A percentile compares a stretch with the other conserved stretches of the same genome.
Conservation (phyloP, 129 eudicot species). For the Escallonia rubra region DNA sequence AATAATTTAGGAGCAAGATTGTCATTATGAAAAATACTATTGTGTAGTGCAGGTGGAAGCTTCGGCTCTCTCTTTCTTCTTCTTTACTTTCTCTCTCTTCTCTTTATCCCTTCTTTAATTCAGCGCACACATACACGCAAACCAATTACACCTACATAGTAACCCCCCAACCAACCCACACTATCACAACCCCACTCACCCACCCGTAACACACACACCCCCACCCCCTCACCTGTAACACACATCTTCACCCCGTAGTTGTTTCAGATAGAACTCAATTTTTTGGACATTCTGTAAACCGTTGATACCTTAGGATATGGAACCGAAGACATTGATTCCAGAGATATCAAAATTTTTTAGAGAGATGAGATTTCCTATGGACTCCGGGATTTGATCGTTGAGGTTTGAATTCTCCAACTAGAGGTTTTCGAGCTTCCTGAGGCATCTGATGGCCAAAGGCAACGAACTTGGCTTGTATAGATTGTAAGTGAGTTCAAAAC, state of each 20-base stretch:
- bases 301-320: slow-evolving; percentile 47
- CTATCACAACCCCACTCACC: no score
- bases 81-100: no score
- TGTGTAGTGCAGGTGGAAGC: no score
- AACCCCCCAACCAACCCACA: no score
- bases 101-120: no score
- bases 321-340: slow-evolving; percentile 39
- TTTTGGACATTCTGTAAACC: slow-evolving; percentile 19
- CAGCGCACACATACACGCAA: no score
- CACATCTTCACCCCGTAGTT: slow-evolving; percentile 42
- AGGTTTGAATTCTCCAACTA: slow-evolving; percentile 24
- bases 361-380: slow-evolving; percentile 42
- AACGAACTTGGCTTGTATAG: slow-evolving; percentile 34
- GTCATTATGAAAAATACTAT: no score
- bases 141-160: no score
- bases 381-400: slow-evolving; percentile 52
- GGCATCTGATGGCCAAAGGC: slow-evolving; percentile 50
- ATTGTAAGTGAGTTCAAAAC: slow-evolving; percentile 40
- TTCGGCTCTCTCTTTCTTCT: no score
- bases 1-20: no score
- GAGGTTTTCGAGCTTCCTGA: slow-evolving; percentile 47
- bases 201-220: no score
- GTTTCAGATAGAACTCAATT: slow-evolving; percentile 44
- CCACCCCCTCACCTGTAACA: no score
- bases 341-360: slow-evolving; percentile 54